These are phyloP conservation scores for Bonia amplexicaulis DNA, from an alignment of 176 grass and related monocot genomes.

Conservation along the genomic window DNA sequence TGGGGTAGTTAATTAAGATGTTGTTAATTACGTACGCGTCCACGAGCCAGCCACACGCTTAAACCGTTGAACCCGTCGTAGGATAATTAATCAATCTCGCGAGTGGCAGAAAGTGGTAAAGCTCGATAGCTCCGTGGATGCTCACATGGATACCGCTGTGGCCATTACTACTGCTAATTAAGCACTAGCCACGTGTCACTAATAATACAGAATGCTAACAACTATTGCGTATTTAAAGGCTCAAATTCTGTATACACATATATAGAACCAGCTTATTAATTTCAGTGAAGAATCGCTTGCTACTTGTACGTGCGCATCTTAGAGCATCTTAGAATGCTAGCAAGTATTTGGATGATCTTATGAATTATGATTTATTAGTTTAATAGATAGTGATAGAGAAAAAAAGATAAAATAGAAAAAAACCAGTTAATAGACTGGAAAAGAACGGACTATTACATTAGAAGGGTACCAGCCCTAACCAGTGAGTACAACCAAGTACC, in stretches of 20 bases:
- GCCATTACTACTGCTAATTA: background rate
- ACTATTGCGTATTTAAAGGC: background rate
- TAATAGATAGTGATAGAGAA: rapidly evolving
- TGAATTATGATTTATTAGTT: too few relatives aligned
- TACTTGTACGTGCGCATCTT: background rate
- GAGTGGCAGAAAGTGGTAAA: background rate
- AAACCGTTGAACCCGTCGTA: background rate
- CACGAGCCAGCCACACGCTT: background rate
- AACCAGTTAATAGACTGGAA: too few relatives aligned
- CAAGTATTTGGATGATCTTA: too few relatives aligned
- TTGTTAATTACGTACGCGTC: background rate
- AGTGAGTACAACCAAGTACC: background rate
- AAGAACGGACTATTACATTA: background rate
- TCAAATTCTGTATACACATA: background rate
- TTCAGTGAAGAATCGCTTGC: background rate
- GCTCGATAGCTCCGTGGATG: background rate
- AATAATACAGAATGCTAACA: background rate
- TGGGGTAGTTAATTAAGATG: background rate
- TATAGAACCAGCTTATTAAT: background rate
- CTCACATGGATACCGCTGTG: conserved; percentile 14
- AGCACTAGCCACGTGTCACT: background rate
- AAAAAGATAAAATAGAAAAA: too few relatives aligned
- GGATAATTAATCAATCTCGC: background rate
- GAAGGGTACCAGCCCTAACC: background rate
- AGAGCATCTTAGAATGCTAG: too few relatives aligned